A percentile compares a stretch with the other conserved stretches of the same genome.
These are phyloP conservation scores for Leccinum olivaceopallidum DNA, from an alignment of 768 basidiomycete species.

Conservation along the genomic window DNA sequence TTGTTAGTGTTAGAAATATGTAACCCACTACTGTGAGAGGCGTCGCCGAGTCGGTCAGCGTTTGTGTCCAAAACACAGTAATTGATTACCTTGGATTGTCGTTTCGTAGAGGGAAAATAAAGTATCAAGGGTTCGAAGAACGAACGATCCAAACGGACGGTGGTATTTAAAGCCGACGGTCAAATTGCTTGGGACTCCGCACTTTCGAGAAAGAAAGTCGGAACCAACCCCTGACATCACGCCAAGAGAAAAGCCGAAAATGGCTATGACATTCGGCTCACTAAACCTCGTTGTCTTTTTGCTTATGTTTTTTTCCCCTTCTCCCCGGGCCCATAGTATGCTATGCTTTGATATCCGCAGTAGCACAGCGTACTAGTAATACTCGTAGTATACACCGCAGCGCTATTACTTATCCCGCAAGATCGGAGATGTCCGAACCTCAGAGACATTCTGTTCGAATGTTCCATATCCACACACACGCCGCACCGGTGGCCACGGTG, in stretches of 20 bases:
- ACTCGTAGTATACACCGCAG: not conserved
- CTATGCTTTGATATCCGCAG: not conserved
- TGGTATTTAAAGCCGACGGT: slow-evolving; percentile 7
- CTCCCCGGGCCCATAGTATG: not conserved
- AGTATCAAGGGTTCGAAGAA: not conserved
- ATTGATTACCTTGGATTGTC: slow-evolving; percentile 3
- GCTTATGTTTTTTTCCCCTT: not conserved
- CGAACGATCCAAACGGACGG: not conserved
- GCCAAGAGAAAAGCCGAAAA: slow-evolving; percentile 7
- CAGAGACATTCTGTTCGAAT: slow-evolving; percentile 26
- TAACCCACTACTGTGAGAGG: slow-evolving; percentile 10
- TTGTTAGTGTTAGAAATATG: not conserved
- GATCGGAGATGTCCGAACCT: slow-evolving; percentile 19
- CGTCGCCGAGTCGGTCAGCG: not conserved
- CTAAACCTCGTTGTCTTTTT: not conserved
- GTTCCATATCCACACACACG: slow-evolving; percentile 22
- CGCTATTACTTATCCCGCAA: not conserved
- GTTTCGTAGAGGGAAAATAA: not conserved
- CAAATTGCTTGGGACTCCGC: not conserved
- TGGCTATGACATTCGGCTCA: slow-evolving; percentile 9
- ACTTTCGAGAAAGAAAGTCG: not conserved
- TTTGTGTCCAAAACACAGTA: not conserved
- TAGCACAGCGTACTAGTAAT: not conserved
- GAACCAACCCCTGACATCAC: not conserved
- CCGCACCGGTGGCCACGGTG: not conserved